Percentiles rank a stretch among this genome's conserved stretches.
Evolutionary conservation across 179 eudicot species (phyloP).

Genomic region (Silene coronaria): DNA sequence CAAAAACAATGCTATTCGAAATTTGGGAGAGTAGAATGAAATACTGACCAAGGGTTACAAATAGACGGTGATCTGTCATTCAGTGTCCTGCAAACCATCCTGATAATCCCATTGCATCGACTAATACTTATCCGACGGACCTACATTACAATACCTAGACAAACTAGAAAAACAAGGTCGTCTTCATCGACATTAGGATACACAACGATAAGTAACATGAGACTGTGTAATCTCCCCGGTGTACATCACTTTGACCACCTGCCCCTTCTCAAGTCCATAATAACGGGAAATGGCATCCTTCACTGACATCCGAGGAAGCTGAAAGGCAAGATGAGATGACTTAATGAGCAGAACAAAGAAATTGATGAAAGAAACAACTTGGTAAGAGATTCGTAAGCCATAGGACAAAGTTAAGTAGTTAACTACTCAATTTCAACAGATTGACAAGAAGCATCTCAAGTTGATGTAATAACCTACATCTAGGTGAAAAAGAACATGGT

Average conservation of each 20-base stretch:
- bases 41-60: neutral
- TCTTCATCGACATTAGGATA: slow-evolving; percentile 34
- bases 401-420: neutral
- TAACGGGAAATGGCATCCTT: slow-evolving; percentile 69
- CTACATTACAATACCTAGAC: neutral
- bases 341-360: neutral
- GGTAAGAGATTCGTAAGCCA: neutral
- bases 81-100: neutral
- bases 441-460: neutral
- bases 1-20: neutral
- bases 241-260: slow-evolving; percentile 64
- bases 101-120: neutral
- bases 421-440: too few relatives aligned
- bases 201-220: slow-evolving; percentile 64
- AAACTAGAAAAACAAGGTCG: neutral
- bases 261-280: slow-evolving; percentile 70
- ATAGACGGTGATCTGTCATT: neutral
- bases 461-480: neutral
- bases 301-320: slow-evolving; percentile 73
- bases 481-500: neutral
- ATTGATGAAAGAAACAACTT: neutral
- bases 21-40: neutral
- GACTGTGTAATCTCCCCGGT: slow-evolving; percentile 59
- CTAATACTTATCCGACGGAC: neutral
- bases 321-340: slow-evolving; percentile 16